phyloP scores from a whole-genome alignment of 176 grass and related monocot genomes.

The Aechmea fasciata region DNA sequence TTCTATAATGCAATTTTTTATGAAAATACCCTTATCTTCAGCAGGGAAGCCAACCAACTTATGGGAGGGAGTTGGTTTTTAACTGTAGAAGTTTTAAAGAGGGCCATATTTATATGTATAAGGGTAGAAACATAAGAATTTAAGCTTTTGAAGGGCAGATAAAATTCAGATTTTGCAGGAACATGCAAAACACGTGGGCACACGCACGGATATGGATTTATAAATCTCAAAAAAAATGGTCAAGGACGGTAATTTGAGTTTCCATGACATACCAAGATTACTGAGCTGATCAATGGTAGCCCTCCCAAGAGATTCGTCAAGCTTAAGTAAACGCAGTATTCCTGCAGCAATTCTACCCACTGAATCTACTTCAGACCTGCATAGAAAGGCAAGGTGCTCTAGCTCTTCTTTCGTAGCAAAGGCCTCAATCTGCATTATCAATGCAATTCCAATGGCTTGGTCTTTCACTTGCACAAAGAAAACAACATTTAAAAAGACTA shows the following conservation, averaged over 20 bases:
- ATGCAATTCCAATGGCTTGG: background rate
- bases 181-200: too few species aligned
- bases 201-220: background rate
- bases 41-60: background rate
- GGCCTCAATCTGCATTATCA: conserved; percentile 64
- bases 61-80: too few species aligned
- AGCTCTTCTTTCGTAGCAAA: conserved; percentile 88
- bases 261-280: conserved; percentile 62
- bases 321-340: conserved; percentile 81
- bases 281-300: conserved; percentile 75
- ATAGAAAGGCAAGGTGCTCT: conserved; percentile 67
- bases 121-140: too few species aligned
- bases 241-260: background rate
- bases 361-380: conserved; percentile 88
- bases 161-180: too few species aligned
- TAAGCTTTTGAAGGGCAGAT: too few species aligned
- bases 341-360: conserved; percentile 89
- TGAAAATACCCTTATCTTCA: too few species aligned
- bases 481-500: background rate
- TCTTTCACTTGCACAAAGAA: background rate
- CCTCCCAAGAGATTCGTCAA: conserved; percentile 89
- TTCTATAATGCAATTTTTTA: too few species aligned
- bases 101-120: too few species aligned
- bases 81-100: too few species aligned
- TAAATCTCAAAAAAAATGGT: conserved; percentile 7